Evolutionary conservation across 768 basidiomycete genomes (phyloP), one percentile per base, ranked within the genome.

Genomic region (Tubosaeta brunneosetosa): DNA sequence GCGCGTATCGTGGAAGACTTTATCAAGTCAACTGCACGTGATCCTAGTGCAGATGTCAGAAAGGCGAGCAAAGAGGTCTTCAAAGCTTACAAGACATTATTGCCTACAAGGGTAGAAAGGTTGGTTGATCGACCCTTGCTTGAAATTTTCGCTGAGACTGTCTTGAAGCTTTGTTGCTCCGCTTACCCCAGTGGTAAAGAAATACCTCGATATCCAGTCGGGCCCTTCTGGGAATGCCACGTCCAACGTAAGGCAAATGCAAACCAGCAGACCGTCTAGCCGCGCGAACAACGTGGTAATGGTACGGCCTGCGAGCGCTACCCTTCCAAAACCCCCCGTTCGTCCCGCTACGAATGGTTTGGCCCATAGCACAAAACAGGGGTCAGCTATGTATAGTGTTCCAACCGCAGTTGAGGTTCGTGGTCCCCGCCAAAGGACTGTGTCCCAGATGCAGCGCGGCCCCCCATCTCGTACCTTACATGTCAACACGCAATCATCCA

Each of bases 21-120:
- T 44, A 88, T 94, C 58, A 82, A 76, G 52, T 60, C 68, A 9
- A 80, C 86, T 2, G 86, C 83, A 13, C 77, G 80, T 27, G 91
- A 94, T 67, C 80, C 88, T 5, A 87, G 77, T 61, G 83, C 84
- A 25, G 90, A 91, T 45, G 79, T 91, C 27, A 75, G 91, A 57
- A 86, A 82, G 64, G 66, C 81, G 9, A 80, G 82, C 55, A 80
- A 82, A 62, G 78, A 84, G 58, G 71, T 92, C 4, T 94, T 88
- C 61, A 86, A 84, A 52, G 85, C 83, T 1, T 93, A 92, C 67
- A 83, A 82, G 55, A 68, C 82, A 3, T 66, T 91, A 29, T 73
- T 91, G 42, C 90, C 91, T 4, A 66, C 67, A 19, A 75, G 90
- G 42, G 77, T 92, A 4, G 81, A 84, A 26, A 78, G 71, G 91